Evolutionary conservation across 1,284 basidiomycete genomes (phyloP).

Genomic region (Rhodotorula sp.): DNA sequence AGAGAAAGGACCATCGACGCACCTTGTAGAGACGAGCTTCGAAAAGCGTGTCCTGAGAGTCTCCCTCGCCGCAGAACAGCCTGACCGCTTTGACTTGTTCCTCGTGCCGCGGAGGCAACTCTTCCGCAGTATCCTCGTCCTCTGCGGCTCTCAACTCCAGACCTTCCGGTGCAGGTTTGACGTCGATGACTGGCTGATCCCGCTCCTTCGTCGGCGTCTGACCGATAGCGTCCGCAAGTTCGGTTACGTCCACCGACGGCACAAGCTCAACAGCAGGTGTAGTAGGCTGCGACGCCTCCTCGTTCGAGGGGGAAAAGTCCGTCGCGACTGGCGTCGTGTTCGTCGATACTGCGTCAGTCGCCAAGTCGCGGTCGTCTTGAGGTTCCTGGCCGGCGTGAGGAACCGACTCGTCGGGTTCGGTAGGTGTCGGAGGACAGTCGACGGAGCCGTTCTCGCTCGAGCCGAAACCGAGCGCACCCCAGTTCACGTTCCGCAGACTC

Average conservation of each 20-base stretch:
- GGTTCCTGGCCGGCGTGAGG: background rate
- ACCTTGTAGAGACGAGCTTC: conserved; percentile 15
- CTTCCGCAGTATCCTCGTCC: background rate
- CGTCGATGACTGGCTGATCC: background rate
- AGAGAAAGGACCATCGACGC: background rate
- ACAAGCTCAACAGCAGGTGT: conserved; percentile 27
- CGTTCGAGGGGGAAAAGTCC: background rate
- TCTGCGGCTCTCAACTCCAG: background rate
- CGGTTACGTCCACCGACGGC: conserved; percentile 15
- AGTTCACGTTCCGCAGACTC: conserved; percentile 17
- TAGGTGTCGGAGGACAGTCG: background rate
- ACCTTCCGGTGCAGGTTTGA: background rate
- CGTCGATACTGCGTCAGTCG: no score
- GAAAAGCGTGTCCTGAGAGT: background rate
- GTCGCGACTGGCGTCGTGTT: background rate
- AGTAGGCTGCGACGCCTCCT: background rate
- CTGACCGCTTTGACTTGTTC: background rate
- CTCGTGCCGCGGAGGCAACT: background rate
- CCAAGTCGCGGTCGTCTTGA: background rate
- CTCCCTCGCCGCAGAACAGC: conserved; percentile 9
- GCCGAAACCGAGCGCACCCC: background rate
- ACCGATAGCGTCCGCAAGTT: conserved; percentile 28
- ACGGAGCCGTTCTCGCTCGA: background rate
- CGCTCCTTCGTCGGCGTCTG: background rate
- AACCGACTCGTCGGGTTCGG: background rate